Base-by-base conservation (phyloP, 2,329 filamentous ascomycete species). In the Apiospora phragmitis region DNA sequence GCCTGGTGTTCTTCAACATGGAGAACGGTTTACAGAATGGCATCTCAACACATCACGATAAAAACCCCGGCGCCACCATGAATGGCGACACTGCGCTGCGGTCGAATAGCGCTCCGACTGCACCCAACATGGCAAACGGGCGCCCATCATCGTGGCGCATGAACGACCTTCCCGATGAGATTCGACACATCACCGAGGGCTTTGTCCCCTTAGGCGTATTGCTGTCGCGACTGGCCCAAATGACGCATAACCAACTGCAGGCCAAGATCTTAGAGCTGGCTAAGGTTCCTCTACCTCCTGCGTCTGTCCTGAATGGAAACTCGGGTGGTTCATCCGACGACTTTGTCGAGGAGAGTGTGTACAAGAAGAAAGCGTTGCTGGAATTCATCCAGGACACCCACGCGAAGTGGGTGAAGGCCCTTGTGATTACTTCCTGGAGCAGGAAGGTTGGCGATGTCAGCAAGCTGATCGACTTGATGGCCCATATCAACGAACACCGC, bases 401-500 rank as follows among this genome's bases (percentile, higher is more conserved):
- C 77, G 90, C 92, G 41, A 94, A 94, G 83, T 98, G 97, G 86
- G 94, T 97, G 80, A 98, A 99, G 83, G 89, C 95, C 9, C 86
- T 98, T 26, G 94, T 99, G 29, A 91, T 99, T 65, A 91, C 93
- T 1, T 92, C 96, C 81, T 99, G 96, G 96, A 93, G 93, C 79
- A 89, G 93, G 77, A 92, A 93, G 79, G 90, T 92, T 43, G 87
- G 90, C 49, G 90, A 93, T 75, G 93, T 98, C 75, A 93, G 92
- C 83, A 94, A 92, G 80, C 87, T 98, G 72, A 97, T 98, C 74
- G 95, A 98, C 77, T 83, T 99, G 74, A 93, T 93, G 78, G 86
- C 87, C 35, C 94, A 95, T 84, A 86, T 97, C 72, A 87, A 90
- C 71, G 82, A 85, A 70, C 88, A 93, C 76, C 86, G 90, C 72